Base-by-base conservation (phyloP, 176 grass and related monocot genomes). In the Zoysia pacifica region DNA sequence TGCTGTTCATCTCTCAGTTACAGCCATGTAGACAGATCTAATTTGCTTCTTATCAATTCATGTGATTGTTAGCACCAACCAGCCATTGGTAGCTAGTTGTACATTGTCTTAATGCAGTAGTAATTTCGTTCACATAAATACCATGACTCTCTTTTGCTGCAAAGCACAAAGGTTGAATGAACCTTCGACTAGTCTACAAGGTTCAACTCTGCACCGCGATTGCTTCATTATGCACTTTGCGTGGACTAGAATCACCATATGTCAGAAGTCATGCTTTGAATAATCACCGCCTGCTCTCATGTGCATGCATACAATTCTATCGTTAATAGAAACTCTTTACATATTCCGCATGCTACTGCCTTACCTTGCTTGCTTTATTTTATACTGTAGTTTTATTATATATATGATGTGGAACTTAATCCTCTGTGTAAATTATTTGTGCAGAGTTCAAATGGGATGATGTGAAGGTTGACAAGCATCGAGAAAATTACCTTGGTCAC, bases 401-500 rank as follows among this genome's bases (percentile, higher is more conserved):
- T 75, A 42, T 75, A 55, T 70, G 67, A 35, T 12, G 43, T 62
- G 40, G 7, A 35, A 63, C 55, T 47, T 75, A 65, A 62, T 82
- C 72, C 36, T 67, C 28, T 10, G 2, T 62, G 35, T 67, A 53
- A 46, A 28, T 59, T 77, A 12, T 72, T 86, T 18, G 11, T 77
- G 67, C 91, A 98, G 95, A 98, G 78, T 98, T 98, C 81, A 93
- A 98, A 71, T 98, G 95, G 95, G 95, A 98, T 54, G 95, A 98
- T 85, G 95, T 98, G 28, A 98, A 98, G 90, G 90, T 85, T 87
- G 95, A 98, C 81, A 98, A 98, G 83, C 92, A 98, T 82, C 73
- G 95, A 59, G 95, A 98, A 79, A 98, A 98, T 73, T 98, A 98
- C 86, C 69, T 98, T 35, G 95, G 95, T 53, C 95, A 98, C 72